phyloP scores from a whole-genome alignment of 202 grass and related monocot genomes.

The Schoenoplectus triqueter region DNA sequence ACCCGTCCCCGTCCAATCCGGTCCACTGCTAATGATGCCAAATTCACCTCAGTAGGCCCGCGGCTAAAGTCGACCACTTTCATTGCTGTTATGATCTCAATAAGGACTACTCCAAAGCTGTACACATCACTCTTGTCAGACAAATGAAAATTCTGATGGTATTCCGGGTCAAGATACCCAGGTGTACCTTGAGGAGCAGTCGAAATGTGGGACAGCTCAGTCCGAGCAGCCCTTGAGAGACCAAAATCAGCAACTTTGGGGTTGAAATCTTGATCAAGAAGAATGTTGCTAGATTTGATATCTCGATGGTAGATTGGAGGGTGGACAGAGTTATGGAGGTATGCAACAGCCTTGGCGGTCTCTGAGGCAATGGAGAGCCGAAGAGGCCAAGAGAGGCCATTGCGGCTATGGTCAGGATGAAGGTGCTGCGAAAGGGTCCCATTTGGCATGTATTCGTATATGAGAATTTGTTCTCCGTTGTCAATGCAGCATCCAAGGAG shows the following conservation, averaged over 20 bases:
- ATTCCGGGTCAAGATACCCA: conserved; percentile 91
- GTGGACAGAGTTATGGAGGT: conserved; percentile 63
- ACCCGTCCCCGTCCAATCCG: conserved; percentile 64
- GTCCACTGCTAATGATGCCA: conserved; percentile 68
- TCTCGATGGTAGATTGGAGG: conserved; percentile 95
- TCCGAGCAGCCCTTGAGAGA: conserved; percentile 48
- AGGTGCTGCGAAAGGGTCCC: conserved; percentile 83
- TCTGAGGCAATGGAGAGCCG: conserved; percentile 62
- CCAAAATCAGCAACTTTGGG: conserved; percentile 92
- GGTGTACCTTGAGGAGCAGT: conserved; percentile 93
- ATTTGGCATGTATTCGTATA: conserved; percentile 91
- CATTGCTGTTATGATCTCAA: conserved; percentile 90
- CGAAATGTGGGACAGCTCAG: conserved; percentile 59
- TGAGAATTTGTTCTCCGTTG: conserved; percentile 82
- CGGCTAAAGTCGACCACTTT: conserved; percentile 87
- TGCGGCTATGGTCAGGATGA: not conserved
- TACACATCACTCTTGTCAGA: conserved; percentile 94
- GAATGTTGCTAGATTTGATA: conserved; percentile 92
- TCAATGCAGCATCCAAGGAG: conserved; percentile 94
- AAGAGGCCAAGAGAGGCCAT: conserved; percentile 50
- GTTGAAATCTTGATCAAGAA: conserved; percentile 58
- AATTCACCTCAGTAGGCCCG: conserved; percentile 58
- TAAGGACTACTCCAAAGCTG: conserved; percentile 92
- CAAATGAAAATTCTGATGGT: conserved; percentile 92
- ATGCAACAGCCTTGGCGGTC: conserved; percentile 59